Evolutionary conservation across 805 yeast species (phyloP).

Genomic region (Myxozyma neglecta): DNA sequence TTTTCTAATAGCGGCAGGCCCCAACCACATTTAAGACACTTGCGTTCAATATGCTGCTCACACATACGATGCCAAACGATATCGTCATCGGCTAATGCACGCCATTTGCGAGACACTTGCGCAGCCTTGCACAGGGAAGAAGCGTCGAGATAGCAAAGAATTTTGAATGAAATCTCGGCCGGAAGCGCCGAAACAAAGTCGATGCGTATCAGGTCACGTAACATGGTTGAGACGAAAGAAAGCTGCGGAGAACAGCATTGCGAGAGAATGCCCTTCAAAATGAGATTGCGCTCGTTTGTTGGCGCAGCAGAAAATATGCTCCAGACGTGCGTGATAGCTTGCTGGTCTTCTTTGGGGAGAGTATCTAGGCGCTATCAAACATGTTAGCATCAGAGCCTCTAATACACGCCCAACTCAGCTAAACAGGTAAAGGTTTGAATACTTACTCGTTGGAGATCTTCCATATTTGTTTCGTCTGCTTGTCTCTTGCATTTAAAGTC

Average conservation of each 20-base stretch:
- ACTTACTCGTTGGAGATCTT: conserved; percentile 52
- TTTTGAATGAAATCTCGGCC: conserved; percentile 77
- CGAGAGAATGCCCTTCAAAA: conserved; percentile 76
- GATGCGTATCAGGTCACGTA: conserved; percentile 74
- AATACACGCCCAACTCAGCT: not conserved
- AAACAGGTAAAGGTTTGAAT: conserved; percentile 35
- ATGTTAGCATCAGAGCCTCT: conserved; percentile 36
- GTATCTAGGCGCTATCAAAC: conserved; percentile 44
- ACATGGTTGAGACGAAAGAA: conserved; percentile 79
- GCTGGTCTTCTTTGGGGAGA: conserved; percentile 63
- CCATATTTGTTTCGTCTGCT: conserved; percentile 64
- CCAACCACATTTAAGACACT: conserved; percentile 99
- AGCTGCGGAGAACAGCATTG: conserved; percentile 96
- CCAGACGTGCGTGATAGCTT: conserved; percentile 81
- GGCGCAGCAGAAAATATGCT: conserved; percentile 77
- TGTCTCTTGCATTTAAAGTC: conserved; percentile 71
- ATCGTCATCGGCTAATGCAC: conserved; percentile 88
- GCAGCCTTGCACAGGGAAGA: conserved; percentile 92
- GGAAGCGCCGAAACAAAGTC: conserved; percentile 88
- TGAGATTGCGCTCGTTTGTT: conserved; percentile 64
- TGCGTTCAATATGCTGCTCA: conserved; percentile 95
- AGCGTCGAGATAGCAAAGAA: conserved; percentile 87
- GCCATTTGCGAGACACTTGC: conserved; percentile 87
- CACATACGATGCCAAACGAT: conserved; percentile 98
- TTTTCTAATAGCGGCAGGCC: conserved; percentile 93